Conservation (phyloP, 1,139 yeast genomes). For the Taphrina deformans region DNA sequence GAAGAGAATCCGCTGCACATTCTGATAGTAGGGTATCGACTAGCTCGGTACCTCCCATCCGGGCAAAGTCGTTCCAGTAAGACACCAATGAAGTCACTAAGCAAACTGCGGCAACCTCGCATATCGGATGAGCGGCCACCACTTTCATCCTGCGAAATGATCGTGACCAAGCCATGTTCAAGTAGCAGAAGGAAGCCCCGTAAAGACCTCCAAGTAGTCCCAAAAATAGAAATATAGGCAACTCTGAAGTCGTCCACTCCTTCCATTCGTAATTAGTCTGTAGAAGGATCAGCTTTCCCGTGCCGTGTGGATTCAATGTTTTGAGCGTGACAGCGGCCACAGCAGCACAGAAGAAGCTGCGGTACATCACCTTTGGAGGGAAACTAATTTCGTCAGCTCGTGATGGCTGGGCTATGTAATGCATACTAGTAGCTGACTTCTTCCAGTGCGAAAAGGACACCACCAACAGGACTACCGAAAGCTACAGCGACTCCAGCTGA, state of each 20-base stretch:
- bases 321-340: conserved; percentile 58
- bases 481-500: conserved; percentile 71
- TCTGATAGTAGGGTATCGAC: conserved; percentile 57
- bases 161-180: conserved; percentile 54
- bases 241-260: conserved; percentile 55
- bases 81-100: conserved; percentile 54
- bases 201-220: conserved; percentile 61
- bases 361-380: conserved; percentile 60
- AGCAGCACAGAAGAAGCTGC: conserved; percentile 63
- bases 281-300: conserved; percentile 62
- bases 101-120: conserved; percentile 55
- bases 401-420: neutral
- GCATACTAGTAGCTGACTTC: conserved; percentile 57
- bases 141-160: conserved; percentile 52
- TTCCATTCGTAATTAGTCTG: conserved; percentile 51
- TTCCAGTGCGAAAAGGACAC: conserved; percentile 64
- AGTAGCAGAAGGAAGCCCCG: conserved; percentile 58
- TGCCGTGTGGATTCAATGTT: conserved; percentile 61
- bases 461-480: conserved; percentile 70
- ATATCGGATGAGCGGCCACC: conserved; percentile 50
- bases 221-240: conserved; percentile 52
- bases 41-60: conserved; percentile 57
- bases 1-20: conserved; percentile 55
- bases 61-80: conserved; percentile 57
- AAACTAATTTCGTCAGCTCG: conserved; percentile 40